Percentiles rank a stretch among this genome's conserved stretches.
phyloP scores from a whole-genome alignment of 2,329 filamentous ascomycete genomes.

The Alternaria consortialis region DNA sequence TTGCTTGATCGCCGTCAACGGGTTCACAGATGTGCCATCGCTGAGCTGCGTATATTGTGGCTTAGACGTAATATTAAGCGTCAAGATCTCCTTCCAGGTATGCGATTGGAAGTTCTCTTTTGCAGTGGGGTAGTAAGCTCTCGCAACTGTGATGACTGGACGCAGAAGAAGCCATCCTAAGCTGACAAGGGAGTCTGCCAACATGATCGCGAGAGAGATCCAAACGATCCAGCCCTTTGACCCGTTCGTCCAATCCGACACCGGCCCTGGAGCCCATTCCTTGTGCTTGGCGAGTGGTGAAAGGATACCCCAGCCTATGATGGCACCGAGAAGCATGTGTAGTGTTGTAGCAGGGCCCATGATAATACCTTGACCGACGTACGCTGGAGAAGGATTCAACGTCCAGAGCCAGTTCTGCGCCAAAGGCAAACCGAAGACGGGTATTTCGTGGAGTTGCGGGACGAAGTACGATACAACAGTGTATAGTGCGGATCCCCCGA shows the following conservation, averaged over 20 bases:
- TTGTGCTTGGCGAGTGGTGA: slow-evolving; percentile 86
- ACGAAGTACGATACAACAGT: slow-evolving; percentile 91
- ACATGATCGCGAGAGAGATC: slow-evolving; percentile 95
- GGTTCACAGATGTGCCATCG: slow-evolving; percentile 29
- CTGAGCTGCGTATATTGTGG: slow-evolving; percentile 53
- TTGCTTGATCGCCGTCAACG: slow-evolving; percentile 43
- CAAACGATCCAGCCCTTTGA: slow-evolving; percentile 99
- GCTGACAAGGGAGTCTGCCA: slow-evolving; percentile 90
- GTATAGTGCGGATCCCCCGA: slow-evolving; percentile 66
- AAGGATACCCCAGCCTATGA: slow-evolving; percentile 89
- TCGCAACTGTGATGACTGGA: slow-evolving; percentile 64
- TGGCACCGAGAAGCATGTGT: slow-evolving; percentile 91
- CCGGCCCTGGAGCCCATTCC: slow-evolving; percentile 89
- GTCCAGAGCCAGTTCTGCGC: slow-evolving; percentile 92
- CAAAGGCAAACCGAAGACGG: slow-evolving; percentile 79
- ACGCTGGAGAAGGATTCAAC: slow-evolving; percentile 94
- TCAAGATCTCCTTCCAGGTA: slow-evolving; percentile 49
- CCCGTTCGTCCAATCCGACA: slow-evolving; percentile 88
- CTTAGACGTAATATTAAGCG: slow-evolving; percentile 45
- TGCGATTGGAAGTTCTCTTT: slow-evolving; percentile 41
- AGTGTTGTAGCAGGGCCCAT: slow-evolving; percentile 96
- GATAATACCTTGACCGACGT: slow-evolving; percentile 96
- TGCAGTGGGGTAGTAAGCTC: slow-evolving; percentile 48
- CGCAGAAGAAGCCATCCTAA: slow-evolving; percentile 78
- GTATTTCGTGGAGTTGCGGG: slow-evolving; percentile 83